phyloP scores from a whole-genome alignment of 495 filamentous ascomycete genomes.

The Penicillium manginii region DNA sequence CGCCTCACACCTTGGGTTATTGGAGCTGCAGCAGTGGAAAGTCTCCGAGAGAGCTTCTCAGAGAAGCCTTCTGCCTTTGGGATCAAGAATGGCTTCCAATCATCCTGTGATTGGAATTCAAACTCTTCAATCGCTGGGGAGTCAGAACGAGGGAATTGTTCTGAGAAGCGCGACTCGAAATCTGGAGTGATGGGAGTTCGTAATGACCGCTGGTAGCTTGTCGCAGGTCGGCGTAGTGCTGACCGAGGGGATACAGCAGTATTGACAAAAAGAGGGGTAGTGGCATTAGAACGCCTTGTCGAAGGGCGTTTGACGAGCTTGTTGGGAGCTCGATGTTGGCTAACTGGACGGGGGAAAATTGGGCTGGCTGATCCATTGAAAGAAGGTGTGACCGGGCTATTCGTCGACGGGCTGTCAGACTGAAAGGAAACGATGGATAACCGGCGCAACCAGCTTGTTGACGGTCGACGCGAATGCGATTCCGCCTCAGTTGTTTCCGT shows the following conservation, averaged over 20 bases:
- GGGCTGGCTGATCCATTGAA: constrained; percentile 73
- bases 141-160: constrained; percentile 15
- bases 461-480: constrained; percentile 50
- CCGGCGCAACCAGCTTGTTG: constrained; percentile 75
- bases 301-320: constrained; percentile 86
- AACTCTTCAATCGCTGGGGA: constrained; percentile 21
- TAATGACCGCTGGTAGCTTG: constrained; percentile 82
- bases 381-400: constrained; percentile 67
- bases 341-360: constrained; percentile 53
- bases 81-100: constrained; percentile 54
- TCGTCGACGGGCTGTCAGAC: constrained; percentile 68
- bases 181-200: constrained; percentile 35
- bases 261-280: constrained; percentile 29
- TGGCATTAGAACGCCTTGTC: constrained; percentile 57
- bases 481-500: constrained; percentile 41
- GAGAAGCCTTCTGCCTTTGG: constrained; percentile 36
- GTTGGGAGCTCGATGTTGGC: constrained; percentile 65
- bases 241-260: constrained; percentile 56
- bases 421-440: constrained; percentile 76
- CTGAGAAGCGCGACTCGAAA: constrained; percentile 33
- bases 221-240: constrained; percentile 75
- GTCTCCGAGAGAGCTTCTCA: constrained; percentile 40
- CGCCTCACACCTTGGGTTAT: constrained; percentile 31
- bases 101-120: constrained; percentile 21
- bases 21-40: constrained; percentile 33